Evolutionary conservation across 495 filamentous ascomycete species (phyloP).

Genomic region (Usnea hakonensis): DNA sequence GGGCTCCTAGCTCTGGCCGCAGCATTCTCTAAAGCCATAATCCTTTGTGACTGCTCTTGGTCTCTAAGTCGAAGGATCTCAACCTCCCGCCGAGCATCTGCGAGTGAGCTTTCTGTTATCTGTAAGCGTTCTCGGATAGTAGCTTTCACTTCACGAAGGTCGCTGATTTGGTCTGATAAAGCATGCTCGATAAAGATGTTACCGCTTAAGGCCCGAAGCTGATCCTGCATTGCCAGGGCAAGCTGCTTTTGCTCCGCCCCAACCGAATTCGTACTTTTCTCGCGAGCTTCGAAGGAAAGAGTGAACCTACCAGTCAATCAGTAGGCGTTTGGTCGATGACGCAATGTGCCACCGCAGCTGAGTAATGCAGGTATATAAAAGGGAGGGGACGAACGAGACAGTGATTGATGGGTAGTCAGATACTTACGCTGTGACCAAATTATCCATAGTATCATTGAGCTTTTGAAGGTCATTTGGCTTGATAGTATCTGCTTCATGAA

Average conservation of each 20-base stretch:
- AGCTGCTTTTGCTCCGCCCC: slow-evolving; percentile 11
- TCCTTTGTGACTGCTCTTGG: slow-evolving; percentile 6
- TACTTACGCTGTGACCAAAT: slow-evolving; percentile 9
- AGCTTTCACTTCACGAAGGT: slow-evolving; percentile 23
- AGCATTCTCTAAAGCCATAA: slow-evolving; percentile 12
- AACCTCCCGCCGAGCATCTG: slow-evolving; percentile 13
- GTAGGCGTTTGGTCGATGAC: neutral
- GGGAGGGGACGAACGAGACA: no score
- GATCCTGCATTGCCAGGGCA: slow-evolving; percentile 8
- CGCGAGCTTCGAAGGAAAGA: slow-evolving; percentile 7
- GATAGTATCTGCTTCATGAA: slow-evolving; percentile 7
- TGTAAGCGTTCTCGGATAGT: slow-evolving; percentile 19
- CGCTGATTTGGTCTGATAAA: slow-evolving; percentile 19
- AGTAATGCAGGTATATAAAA: no score
- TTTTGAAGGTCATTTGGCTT: slow-evolving; percentile 15
- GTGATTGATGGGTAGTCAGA: no score
- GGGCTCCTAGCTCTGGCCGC: slow-evolving; percentile 1
- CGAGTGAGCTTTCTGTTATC: slow-evolving; percentile 12
- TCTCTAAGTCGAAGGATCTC: slow-evolving; percentile 8
- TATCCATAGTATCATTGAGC: slow-evolving; percentile 11
- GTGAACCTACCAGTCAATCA: slow-evolving; percentile 2
- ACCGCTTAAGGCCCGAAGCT: slow-evolving; percentile 11
- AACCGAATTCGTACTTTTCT: slow-evolving; percentile 5
- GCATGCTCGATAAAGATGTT: slow-evolving; percentile 6
- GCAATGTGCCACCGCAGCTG: no score